These are phyloP conservation scores for Ogataea trehaloabstinens DNA, from an alignment of 805 yeast genomes.

Conservation along the genomic window DNA sequence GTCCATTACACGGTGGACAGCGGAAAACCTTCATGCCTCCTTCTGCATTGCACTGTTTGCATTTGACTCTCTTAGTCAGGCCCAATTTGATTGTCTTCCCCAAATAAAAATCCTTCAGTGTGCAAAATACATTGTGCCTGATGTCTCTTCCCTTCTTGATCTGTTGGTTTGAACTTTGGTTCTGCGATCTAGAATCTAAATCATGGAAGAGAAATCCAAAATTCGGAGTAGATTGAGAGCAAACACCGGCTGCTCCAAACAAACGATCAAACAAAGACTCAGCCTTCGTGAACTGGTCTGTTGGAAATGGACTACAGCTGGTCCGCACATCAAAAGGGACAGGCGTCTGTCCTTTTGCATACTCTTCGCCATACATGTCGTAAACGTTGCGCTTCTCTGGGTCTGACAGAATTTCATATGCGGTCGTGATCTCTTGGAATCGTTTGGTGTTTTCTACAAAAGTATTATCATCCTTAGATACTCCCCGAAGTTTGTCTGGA, in stretches of 20 bases:
- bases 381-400: constrained; percentile 81
- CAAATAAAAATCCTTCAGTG: constrained; percentile 53
- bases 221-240: constrained; percentile 1
- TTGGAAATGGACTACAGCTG: neutral
- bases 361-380: constrained; percentile 90
- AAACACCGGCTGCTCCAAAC: constrained; percentile 24
- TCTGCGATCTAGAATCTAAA: neutral
- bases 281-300: constrained; percentile 16
- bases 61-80: constrained; percentile 48
- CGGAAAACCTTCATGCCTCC: constrained; percentile 41
- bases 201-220: constrained; percentile 7
- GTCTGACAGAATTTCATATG: constrained; percentile 85
- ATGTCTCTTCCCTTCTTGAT: constrained; percentile 50
- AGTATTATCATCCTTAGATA: constrained; percentile 73
- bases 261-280: constrained; percentile 31
- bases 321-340: neutral
- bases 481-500: constrained; percentile 97
- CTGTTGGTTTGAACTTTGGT: constrained; percentile 1
- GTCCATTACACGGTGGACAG: constrained; percentile 42
- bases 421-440: constrained; percentile 94
- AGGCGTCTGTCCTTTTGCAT: constrained; percentile 65
- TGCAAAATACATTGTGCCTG: constrained; percentile 50
- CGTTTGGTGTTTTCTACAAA: constrained; percentile 71
- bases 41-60: constrained; percentile 49
- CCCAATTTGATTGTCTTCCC: constrained; percentile 59